Evolutionary conservation across 495 filamentous ascomycete species (phyloP).

Genomic region (Hyaloscypha bicolor): DNA sequence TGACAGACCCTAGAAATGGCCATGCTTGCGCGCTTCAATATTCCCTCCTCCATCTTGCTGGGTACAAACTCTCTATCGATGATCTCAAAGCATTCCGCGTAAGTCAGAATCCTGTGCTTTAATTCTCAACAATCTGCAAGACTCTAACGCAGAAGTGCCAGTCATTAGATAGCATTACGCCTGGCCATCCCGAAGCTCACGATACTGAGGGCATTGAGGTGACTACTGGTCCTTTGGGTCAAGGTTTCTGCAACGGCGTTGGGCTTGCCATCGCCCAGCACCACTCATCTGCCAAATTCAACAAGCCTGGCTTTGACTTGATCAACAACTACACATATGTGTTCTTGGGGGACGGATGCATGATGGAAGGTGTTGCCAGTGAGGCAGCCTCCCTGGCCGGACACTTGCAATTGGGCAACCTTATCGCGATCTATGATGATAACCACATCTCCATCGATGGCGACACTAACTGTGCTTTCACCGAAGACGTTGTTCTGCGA

Average conservation of each 20-base stretch:
- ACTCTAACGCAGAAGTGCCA: constrained; percentile 4
- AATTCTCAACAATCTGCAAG: neutral
- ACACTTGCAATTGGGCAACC: constrained; percentile 95
- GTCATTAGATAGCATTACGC: constrained; percentile 83
- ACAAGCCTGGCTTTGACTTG: constrained; percentile 93
- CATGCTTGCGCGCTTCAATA: constrained; percentile 99
- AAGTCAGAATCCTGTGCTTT: constrained; percentile 42
- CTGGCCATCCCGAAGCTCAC: constrained; percentile 94
- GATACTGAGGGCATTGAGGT: constrained; percentile 97
- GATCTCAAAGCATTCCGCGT: constrained; percentile 96
- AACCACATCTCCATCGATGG: constrained; percentile 97
- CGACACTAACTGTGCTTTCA: constrained; percentile 93
- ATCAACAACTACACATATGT: constrained; percentile 95
- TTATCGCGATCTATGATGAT: constrained; percentile 97
- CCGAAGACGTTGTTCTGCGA: constrained; percentile 93
- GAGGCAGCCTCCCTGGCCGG: constrained; percentile 93
- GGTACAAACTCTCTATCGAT: constrained; percentile 82
- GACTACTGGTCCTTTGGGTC: constrained; percentile 94
- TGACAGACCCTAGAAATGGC: constrained; percentile 70
- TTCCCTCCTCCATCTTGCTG: constrained; percentile 94
- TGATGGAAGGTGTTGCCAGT: constrained; percentile 95
- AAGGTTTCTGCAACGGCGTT: constrained; percentile 93
- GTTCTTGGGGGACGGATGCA: constrained; percentile 98
- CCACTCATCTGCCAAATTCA: constrained; percentile 87
- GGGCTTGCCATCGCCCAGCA: constrained; percentile 96